phyloP scores from a whole-genome alignment of 345 rosid genomes.

The rapeseed (Brassica napus) region Da-Ae NC_063448.1:24699501-24700000 shows the following conservation, averaged over 20 bases:
- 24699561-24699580: slow-evolving; percentile 58
- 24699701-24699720: slow-evolving; percentile 45
- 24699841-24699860: not conserved
- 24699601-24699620: slow-evolving; percentile 98
- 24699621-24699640: slow-evolving; percentile 44
- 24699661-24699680: slow-evolving; percentile 44
- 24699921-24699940: slow-evolving; percentile 47
- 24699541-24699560: slow-evolving; percentile 60
- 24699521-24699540: slow-evolving; percentile 30
- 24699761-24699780: not conserved
- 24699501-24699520: not conserved
- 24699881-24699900: slow-evolving; percentile 43
- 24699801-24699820: not conserved
- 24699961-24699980: slow-evolving; percentile 64
- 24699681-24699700: slow-evolving; percentile 29
- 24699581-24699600: slow-evolving; percentile 61
- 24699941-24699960: slow-evolving; percentile 55
- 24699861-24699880: not conserved
- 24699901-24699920: slow-evolving; percentile 39
- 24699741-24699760: not conserved
- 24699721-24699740: not conserved
- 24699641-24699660: slow-evolving; percentile 46
- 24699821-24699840: slow-evolving; percentile 41
- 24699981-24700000: slow-evolving; percentile 90
- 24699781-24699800: not conserved